These are phyloP conservation scores for Epicoccum nigrum DNA, from an alignment of 2,329 filamentous ascomycete species.

Conservation along the genomic window DNA sequence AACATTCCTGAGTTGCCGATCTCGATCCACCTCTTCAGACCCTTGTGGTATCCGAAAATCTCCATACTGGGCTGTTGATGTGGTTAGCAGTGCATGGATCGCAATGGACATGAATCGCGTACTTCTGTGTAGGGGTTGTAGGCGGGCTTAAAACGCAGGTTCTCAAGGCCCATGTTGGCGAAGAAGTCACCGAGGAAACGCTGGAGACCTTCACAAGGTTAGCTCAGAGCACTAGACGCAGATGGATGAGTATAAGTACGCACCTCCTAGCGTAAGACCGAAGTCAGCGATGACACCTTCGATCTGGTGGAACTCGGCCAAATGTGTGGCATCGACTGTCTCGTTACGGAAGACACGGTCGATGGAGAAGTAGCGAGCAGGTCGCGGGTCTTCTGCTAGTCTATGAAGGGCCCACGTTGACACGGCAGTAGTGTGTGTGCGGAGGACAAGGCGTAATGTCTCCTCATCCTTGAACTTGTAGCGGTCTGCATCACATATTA, in stretches of 20 bases:
- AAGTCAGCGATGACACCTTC: constrained; percentile 99
- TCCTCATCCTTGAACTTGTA: constrained; percentile 93
- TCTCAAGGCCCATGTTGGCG: constrained; percentile 87
- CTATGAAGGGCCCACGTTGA: constrained; percentile 91
- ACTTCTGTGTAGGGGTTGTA: constrained; percentile 78
- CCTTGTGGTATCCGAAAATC: constrained; percentile 94
- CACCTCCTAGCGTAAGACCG: constrained; percentile 83
- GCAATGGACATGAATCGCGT: background rate
- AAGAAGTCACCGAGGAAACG: constrained; percentile 97
- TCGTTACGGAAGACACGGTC: constrained; percentile 98
- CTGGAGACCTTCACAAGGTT: constrained; percentile 63
- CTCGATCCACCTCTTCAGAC: constrained; percentile 71
- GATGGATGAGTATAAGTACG: background rate
- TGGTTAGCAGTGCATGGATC: background rate
- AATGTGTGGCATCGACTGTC: constrained; percentile 92
- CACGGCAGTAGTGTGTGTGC: constrained; percentile 94
- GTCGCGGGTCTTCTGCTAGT: constrained; percentile 80
- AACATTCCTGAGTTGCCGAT: constrained; percentile 99
- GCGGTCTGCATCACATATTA: constrained; percentile 59
- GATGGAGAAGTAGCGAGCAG: constrained; percentile 97
- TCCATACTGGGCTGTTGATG: constrained; percentile 75
- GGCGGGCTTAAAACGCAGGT: constrained; percentile 93
- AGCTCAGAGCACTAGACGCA: background rate
- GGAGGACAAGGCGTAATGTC: constrained; percentile 82
- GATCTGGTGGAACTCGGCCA: constrained; percentile 98